Evolutionary conservation across 805 yeast genomes (phyloP).

Genomic region (Maudiozyma pseudohumilis): DNA sequence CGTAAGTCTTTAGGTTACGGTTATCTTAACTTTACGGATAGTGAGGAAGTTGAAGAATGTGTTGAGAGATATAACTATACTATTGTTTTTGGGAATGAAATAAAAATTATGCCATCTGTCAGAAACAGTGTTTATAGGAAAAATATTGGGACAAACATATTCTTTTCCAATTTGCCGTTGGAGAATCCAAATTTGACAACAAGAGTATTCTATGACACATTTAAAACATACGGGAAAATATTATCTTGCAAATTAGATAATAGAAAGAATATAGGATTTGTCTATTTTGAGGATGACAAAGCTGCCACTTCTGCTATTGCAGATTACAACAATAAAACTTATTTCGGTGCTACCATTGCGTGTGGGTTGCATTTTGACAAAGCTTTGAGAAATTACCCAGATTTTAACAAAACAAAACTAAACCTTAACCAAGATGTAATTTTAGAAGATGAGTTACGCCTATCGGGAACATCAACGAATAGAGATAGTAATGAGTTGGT

Average conservation of each 20-base stretch:
- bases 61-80: conserved; percentile 48
- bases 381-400: conserved; percentile 26
- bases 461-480: conserved; percentile 2
- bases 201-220: conserved; percentile 40
- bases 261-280: conserved; percentile 35
- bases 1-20: conserved; percentile 62
- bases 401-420: conserved; percentile 23
- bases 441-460: conserved; percentile 10
- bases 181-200: conserved; percentile 31
- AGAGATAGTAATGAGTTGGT: background rate
- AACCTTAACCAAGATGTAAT: conserved; percentile 20
- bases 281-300: conserved; percentile 31
- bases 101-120: conserved; percentile 47
- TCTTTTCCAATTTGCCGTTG: conserved; percentile 39
- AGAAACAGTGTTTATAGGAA: conserved; percentile 36
- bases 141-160: conserved; percentile 44
- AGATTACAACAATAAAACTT: conserved; percentile 23
- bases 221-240: conserved; percentile 39
- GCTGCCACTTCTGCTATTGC: conserved; percentile 32
- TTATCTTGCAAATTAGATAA: conserved; percentile 35
- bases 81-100: conserved; percentile 33
- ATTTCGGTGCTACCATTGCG: conserved; percentile 28
- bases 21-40: conserved; percentile 49
- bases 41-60: conserved; percentile 45
- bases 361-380: conserved; percentile 36